Percentiles rank a stretch among this genome's conserved stretches.
Evolutionary conservation across 2,329 filamentous ascomycete genomes (phyloP).

Genomic region (Epichloe hybrida): DNA sequence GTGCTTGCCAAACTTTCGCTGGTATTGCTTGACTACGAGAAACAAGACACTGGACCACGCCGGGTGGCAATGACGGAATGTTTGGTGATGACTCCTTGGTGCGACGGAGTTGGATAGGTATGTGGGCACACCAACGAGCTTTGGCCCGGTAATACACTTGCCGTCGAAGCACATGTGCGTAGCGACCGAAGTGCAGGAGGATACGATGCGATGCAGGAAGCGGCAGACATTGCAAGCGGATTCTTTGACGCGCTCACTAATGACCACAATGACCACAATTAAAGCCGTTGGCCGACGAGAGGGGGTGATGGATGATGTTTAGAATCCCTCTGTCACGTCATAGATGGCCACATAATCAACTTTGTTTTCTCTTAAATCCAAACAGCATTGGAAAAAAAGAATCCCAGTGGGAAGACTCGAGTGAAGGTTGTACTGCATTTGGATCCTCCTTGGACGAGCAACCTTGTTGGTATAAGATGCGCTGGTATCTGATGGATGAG

Average conservation of each 20-base stretch:
- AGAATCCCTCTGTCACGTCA: background rate
- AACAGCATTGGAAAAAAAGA: no score
- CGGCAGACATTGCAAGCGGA: background rate
- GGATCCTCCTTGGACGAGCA: background rate
- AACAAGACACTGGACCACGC: background rate
- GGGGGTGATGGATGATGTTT: background rate
- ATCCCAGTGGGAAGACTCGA: background rate
- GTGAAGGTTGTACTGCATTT: background rate
- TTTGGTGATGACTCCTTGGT: constrained; percentile 3
- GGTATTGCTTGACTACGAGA: background rate
- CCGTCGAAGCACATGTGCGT: background rate
- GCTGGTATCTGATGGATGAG: no score
- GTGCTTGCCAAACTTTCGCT: background rate
- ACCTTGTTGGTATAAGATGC: background rate
- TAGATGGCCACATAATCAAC: background rate
- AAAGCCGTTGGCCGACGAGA: background rate
- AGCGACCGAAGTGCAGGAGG: background rate
- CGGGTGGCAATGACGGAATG: constrained; percentile 1
- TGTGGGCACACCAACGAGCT: background rate
- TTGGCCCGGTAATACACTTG: background rate
- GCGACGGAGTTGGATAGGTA: background rate
- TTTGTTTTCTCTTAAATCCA: background rate
- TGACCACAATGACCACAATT: background rate
- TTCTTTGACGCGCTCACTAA: background rate
- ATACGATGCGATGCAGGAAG: background rate